These are phyloP conservation scores for Clonostachys chloroleuca DNA, from an alignment of 2,329 filamentous ascomycete species.

Conservation along the genomic window DNA sequence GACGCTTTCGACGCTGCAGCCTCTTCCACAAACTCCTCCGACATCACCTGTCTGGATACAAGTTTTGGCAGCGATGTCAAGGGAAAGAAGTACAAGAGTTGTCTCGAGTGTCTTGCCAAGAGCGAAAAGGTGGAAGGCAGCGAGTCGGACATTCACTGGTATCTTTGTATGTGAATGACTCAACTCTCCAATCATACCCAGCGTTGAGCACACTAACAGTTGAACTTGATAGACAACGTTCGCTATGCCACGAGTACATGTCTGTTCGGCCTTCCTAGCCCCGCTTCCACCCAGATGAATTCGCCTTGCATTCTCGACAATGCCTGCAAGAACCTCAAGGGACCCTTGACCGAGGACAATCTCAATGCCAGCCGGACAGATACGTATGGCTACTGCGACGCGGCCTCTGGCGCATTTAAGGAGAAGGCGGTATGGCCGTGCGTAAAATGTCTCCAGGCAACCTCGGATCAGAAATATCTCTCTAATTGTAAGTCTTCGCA, in stretches of 20 bases:
- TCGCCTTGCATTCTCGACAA: slow-evolving; percentile 37
- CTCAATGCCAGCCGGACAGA: slow-evolving; percentile 13
- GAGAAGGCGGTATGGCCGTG: slow-evolving; percentile 22
- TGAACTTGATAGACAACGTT: slow-evolving; percentile 35
- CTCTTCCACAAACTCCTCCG: slow-evolving; percentile 35
- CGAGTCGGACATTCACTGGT: slow-evolving; percentile 38
- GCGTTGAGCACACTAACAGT: not conserved
- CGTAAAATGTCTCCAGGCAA: slow-evolving; percentile 35
- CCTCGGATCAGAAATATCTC: slow-evolving; percentile 32
- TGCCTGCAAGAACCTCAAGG: slow-evolving; percentile 33
- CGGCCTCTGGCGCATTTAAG: slow-evolving; percentile 24
- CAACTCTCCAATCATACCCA: not conserved
- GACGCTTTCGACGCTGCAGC: slow-evolving; percentile 23
- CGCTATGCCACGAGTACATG: slow-evolving; percentile 43
- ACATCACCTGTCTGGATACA: slow-evolving; percentile 39
- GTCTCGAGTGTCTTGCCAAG: slow-evolving; percentile 38
- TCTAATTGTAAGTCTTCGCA: slow-evolving; percentile 38
- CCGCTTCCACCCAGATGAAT: slow-evolving; percentile 17
- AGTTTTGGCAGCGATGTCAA: slow-evolving; percentile 26
- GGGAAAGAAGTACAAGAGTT: slow-evolving; percentile 42
- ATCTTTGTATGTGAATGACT: slow-evolving; percentile 33
- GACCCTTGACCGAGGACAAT: slow-evolving; percentile 25
- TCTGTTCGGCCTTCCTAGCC: slow-evolving; percentile 28
- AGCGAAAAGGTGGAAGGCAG: slow-evolving; percentile 31
- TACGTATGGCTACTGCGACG: slow-evolving; percentile 35